phyloP scores from a whole-genome alignment of 768 basidiomycete species.

The Leucosporidium scottii region DNA sequence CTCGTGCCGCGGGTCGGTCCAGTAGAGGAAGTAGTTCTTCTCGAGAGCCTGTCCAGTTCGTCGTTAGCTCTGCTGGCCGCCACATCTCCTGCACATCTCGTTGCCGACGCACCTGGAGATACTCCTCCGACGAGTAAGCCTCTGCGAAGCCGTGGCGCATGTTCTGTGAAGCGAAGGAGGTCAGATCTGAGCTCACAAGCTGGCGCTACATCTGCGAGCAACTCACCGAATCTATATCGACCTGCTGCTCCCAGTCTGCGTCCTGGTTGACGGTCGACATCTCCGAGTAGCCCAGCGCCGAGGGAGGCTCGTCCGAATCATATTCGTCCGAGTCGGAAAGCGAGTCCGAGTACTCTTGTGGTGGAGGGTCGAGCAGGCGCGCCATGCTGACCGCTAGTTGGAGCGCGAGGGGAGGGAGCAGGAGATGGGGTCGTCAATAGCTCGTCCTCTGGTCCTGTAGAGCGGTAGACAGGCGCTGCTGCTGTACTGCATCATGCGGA shows the following conservation, averaged over 20 bases:
- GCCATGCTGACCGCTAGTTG: not conserved
- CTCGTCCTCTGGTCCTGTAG: no score
- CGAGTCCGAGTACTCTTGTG: slow-evolving; percentile 2
- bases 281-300: slow-evolving; percentile 5
- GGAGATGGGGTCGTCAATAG: not conserved
- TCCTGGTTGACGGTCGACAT: not conserved
- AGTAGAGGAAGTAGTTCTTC: slow-evolving; percentile 37
- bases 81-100: not conserved
- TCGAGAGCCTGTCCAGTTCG: slow-evolving; percentile 24
- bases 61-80: not conserved
- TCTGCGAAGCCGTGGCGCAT: slow-evolving; percentile 33
- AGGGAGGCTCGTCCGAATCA: slow-evolving; percentile 13
- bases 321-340: slow-evolving; percentile 23
- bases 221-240: slow-evolving; percentile 22
- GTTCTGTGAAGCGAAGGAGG: slow-evolving; percentile 8
- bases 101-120: slow-evolving; percentile 20
- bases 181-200: not conserved
- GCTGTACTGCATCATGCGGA: no score
- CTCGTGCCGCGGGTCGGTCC: slow-evolving; percentile 36
- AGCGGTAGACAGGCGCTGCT: no score
- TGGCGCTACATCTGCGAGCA: not conserved
- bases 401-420: not conserved
- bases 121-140: slow-evolving; percentile 32
- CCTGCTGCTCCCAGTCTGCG: slow-evolving; percentile 21
- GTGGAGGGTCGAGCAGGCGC: not conserved